Conservation (phyloP, 345 rosid genomes). For the Viola odorata region DNA sequence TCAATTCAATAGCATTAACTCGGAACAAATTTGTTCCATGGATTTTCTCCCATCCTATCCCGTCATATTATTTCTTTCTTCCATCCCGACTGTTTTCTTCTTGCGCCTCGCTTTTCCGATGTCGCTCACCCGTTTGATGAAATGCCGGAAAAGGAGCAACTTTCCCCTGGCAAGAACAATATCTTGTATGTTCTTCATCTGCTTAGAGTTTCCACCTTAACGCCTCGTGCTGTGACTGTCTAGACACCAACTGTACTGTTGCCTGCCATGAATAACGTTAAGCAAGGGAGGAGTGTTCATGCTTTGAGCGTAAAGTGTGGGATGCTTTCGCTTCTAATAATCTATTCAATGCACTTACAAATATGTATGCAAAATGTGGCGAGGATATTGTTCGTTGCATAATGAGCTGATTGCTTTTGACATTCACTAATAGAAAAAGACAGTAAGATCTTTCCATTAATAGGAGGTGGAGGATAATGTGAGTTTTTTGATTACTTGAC, state of each 20-base stretch:
- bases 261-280: constrained; percentile 19
- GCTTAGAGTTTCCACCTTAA: constrained; percentile 28
- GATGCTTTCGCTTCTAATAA: constrained; percentile 32
- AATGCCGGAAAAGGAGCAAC: constrained; percentile 33
- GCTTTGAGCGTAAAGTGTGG: constrained; percentile 43
- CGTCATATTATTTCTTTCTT: too few species aligned
- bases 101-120: not conserved
- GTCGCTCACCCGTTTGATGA: constrained; percentile 29
- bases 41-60: too few species aligned
- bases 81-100: too few species aligned
- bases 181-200: constrained; percentile 18
- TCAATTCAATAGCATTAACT: too few species aligned
- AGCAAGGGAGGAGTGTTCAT: constrained; percentile 33
- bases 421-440: too few species aligned
- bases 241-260: constrained; percentile 29
- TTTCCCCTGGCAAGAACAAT: not conserved
- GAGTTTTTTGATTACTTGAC: not conserved
- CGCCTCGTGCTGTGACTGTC: constrained; percentile 16
- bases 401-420: too few species aligned
- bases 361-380: constrained; percentile 53
- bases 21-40: too few species aligned
- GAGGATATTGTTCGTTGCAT: constrained; percentile 12
- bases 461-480: too few species aligned
- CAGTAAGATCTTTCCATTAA: too few species aligned
- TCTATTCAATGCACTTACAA: constrained; percentile 47